Evolutionary conservation across 768 basidiomycete genomes (phyloP), one percentile per base, ranked within the genome.

Genomic region (Gelatoporia subvermispora): DNA sequence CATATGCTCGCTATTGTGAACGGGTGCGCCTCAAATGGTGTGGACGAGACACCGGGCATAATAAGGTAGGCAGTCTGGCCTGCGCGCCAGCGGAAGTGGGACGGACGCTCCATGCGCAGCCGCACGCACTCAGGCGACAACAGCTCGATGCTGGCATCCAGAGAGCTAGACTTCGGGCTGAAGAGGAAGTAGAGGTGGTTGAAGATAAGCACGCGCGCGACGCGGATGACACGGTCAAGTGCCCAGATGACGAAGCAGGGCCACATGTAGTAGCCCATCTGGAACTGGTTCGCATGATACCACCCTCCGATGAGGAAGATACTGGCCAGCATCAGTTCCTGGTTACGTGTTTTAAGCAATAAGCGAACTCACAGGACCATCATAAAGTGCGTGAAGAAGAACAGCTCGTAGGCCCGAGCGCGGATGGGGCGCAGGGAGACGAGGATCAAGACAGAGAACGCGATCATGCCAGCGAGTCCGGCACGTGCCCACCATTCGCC

Each of bases 41-140:
- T 59, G 0, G 45, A 43, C 10, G 76, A 76, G 5, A 79, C 65
- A 1, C 67, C 56, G 3, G 79, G 79, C 54, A 82, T 64, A 9
- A 66, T 70, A 18, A 84, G 64, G 54, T 73, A 82, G 0, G 70
- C 75, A 31, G 71, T 69, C 61, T 84, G 82, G 8, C 82, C 82
- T 0, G 82, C 70, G 4, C 60, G 56, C 77, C 76, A 78, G 18
- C 64, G 67, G 67, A 83, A 76, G 54, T 69, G 70, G 15, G 71
- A 61, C 22, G 75, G 72, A 18, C 74, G 70, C 31, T 59, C 56
- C 23, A 81, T 56, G 16, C 69, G 67, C 13, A 84, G 59, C 16
- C 75, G 76, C 20, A 83, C 56, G 55, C 77, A 72, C 49, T 67
- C 66, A 3, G 69, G 68, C 5, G 73, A 73, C 22, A 79, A 60